Evolutionary conservation across 768 basidiomycete genomes (phyloP), one percentile per base, ranked within the genome.

Genomic region (Gloeostereum incarnatum): DNA sequence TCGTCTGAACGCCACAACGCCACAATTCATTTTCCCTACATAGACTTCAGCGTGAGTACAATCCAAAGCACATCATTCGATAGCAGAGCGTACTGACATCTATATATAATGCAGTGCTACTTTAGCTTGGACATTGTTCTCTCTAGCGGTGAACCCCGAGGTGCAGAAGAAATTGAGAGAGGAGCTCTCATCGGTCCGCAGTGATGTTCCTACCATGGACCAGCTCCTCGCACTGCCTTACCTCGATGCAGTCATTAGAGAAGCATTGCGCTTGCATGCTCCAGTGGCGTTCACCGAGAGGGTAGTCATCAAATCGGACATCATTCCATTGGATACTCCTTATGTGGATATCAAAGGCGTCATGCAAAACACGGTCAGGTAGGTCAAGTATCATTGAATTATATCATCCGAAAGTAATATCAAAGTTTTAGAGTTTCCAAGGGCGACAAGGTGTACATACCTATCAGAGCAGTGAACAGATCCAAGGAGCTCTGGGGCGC

Each of bases 171-270:
- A 58, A 38, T 60, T 75, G 1, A 59, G 68, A 3, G 59, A 59
- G 1, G 74, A 75, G 47, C 53, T 67, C 6, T 47, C 56, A 8
- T 43, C 51, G 1, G 51, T 65, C 13, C 39, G 49, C 3, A 64
- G 58, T 0, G 61, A 71, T 6, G 56, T 46, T 0, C 71, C 70
- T 8, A 49, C 56, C 5, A 71, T 73, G 65, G 73, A 75, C 21
- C 62, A 66, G 11, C 60, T 77, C 3, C 51, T 27, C 6, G 38
- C 43, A 6, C 44, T 61, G 26, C 60, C 57, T 4, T 60, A 56
- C 43, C 56, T 64, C 13, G 59, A 62, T 39, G 55, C 60, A 1
- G 54, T 63, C 11, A 46, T 55, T 2, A 49, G 54, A 19, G 62
- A 63, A 41, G 45, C 48, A 21, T 41, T 63, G 30, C 50, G 62